Percentiles rank a stretch among this genome's conserved stretches.
phyloP scores from a whole-genome alignment of 2,329 filamentous ascomycete species.

The Colletotrichum truncatum region DNA sequence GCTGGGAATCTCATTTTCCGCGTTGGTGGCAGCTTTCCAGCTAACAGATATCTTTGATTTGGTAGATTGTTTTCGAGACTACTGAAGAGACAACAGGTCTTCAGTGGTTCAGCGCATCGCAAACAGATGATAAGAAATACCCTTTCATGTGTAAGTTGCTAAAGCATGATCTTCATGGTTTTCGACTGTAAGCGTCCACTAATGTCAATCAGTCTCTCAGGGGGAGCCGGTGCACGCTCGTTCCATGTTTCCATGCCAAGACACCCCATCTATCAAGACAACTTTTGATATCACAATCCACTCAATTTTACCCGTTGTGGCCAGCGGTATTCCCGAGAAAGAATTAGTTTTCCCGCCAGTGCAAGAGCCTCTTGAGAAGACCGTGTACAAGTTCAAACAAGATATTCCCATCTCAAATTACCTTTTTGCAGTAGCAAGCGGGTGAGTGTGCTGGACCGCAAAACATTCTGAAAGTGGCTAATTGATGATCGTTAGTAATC shows the following conservation, averaged over 20 bases:
- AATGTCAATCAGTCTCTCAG: slow-evolving; percentile 70
- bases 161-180: not conserved
- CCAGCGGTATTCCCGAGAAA: slow-evolving; percentile 74
- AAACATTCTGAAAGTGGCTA: not conserved
- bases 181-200: not conserved
- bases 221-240: slow-evolving; percentile 96
- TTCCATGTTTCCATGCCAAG: slow-evolving; percentile 94
- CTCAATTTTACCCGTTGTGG: slow-evolving; percentile 86
- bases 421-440: slow-evolving; percentile 81
- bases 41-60: not conserved
- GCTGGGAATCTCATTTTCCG: too few relatives aligned
- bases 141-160: slow-evolving; percentile 78
- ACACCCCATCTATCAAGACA: slow-evolving; percentile 95
- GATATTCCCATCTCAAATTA: slow-evolving; percentile 93
- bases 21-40: too few relatives aligned
- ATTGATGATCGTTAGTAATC: slow-evolving; percentile 69
- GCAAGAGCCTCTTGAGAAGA: not conserved
- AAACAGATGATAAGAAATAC: slow-evolving; percentile 93
- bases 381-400: slow-evolving; percentile 87
- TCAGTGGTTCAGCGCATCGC: slow-evolving; percentile 91
- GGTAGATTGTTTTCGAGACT: slow-evolving; percentile 76
- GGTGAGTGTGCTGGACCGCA: not conserved
- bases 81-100: slow-evolving; percentile 89
- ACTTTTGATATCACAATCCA: slow-evolving; percentile 89
- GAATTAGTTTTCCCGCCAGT: not conserved